Evolutionary conservation across 441 rosid genomes (phyloP), one percentile per base, ranked within the genome.

Genomic region (Biscutella laevigata): DNA sequence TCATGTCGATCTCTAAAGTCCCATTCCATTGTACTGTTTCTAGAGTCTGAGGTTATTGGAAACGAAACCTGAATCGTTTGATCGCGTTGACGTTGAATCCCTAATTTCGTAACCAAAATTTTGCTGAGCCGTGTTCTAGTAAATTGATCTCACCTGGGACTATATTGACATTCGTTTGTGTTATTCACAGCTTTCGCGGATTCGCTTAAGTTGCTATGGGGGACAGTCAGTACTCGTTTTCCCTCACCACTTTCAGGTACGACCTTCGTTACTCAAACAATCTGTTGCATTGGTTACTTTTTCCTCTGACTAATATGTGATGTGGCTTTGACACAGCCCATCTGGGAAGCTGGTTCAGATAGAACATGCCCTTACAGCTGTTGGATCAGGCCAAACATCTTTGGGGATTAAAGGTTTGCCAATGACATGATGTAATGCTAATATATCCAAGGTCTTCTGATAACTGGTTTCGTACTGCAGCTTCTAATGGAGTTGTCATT

Each of bases 321-420:
- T 11, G 1, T 42, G 46, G 16, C 28, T 33, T 20, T 22, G 56
- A 20, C 4, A 28, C 74, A 92, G 97, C 59, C 99, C 99, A 53
- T 88, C 97, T 8, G 99, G 99, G n/a, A 92, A 92, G 86, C 90
- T 92, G 25, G 99, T 92, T 70, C 99, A 88, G 87, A 88, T 92
- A 37, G 99, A 92, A 66, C 97, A 92, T 66, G 99, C 99, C 33
- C 63, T 92, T 51, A 92, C 99, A 4, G 97, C 97, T 9, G 95
- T 92, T 29, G 97, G 98, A 46, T 88, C 97, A 7, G 98, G 97
- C 3, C 97, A 92, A 67, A 94, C 99, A 14, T 94, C 96, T 15
- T 66, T 94, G 13, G 97, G 99, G 9, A 94, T 94, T 39, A 88
- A 94, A 81, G 99, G 96, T 88, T 46, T 59, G 27, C 34, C 14